Evolutionary conservation across 2,329 filamentous ascomycete species (phyloP).

Genomic region (Diplodia mutila): DNA sequence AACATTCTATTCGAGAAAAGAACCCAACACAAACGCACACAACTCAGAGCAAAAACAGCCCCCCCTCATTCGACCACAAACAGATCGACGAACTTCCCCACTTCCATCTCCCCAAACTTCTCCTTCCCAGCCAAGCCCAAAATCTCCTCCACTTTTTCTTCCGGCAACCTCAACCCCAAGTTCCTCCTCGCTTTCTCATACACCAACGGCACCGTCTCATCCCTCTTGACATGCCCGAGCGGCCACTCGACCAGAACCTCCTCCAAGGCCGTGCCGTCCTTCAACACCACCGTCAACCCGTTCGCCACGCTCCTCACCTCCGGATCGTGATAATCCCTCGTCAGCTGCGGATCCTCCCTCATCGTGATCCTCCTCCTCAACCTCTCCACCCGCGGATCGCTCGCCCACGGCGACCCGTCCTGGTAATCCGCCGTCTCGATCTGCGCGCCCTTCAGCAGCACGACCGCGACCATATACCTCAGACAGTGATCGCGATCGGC

Average conservation of each 20-base stretch:
- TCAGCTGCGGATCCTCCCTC: constrained; percentile 94
- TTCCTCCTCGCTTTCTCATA: constrained; percentile 33
- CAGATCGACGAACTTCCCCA: too few relatives aligned
- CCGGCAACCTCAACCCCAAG: constrained; percentile 25
- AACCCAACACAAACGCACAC: too few relatives aligned
- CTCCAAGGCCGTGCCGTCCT: constrained; percentile 88
- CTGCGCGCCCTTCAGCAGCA: constrained; percentile 86
- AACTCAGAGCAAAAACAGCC: too few relatives aligned
- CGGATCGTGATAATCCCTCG: constrained; percentile 92
- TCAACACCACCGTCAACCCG: constrained; percentile 89
- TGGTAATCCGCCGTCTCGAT: constrained; percentile 92
- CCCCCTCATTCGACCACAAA: too few relatives aligned
- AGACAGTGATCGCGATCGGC: constrained; percentile 99
- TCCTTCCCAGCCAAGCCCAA: too few relatives aligned
- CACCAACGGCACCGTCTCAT: constrained; percentile 30
- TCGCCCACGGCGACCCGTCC: constrained; percentile 89
- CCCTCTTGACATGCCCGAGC: constrained; percentile 68
- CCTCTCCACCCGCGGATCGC: constrained; percentile 83
- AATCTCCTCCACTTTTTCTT: too few relatives aligned
- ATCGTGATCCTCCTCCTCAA: constrained; percentile 94
- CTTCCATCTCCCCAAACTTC: too few relatives aligned
- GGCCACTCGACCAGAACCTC: constrained; percentile 94
- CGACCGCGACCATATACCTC: constrained; percentile 92
- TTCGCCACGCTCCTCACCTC: constrained; percentile 94
- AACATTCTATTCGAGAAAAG: too few relatives aligned